Evolutionary conservation across 495 filamentous ascomycete genomes (phyloP), one percentile per base, ranked within the genome.

Genomic region (Penicillium malachiteum): DNA sequence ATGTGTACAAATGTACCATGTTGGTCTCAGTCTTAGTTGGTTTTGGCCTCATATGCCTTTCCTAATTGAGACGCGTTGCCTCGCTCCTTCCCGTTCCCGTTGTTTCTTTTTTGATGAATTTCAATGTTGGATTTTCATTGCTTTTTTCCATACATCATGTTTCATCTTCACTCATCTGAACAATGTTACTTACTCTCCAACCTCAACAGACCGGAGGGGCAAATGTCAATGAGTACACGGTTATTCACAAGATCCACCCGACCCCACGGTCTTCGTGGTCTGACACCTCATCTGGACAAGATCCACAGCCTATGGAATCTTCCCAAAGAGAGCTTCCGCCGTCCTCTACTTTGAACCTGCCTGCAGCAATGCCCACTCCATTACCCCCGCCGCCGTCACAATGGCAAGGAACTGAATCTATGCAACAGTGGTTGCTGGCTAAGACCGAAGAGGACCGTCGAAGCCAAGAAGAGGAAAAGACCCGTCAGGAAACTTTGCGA

Each of bases 381-480:
- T 75, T 94, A 43, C 89, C 89, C 10, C 79, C 84, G 12, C 82
- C 91, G 12, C 88, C 91, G 9, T 70, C 80, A 41, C 82, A 83
- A 75, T 90, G 87, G 81, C 84, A 88, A 63, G 81, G 80, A 53
- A 81, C 85, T 34, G 91, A 96, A 58, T 87, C 93, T 34, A 88
- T 91, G 87, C 84, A 85, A 54, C 84, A 80, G 56, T 97, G 90
- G 91, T 78, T 96, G 3, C 68, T 81, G 45, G 89, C 91, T 12
- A 95, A 89, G 73, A 78, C 84, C 3, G 93, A 97, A 71, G 93
- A 96, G 59, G 90, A 94, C 55, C 83, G 82, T 57, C 83, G 87
- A 62, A 89, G 78, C 65, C 89, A 93, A 68, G 92, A 97, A 69
- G 90, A 94, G 69, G 89, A 96, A 70, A 90, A 82, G 76, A 96